Evolutionary conservation across 75 land plant genomes (phyloP).

Genomic region (Selaginella moellendorffii): DNA sequence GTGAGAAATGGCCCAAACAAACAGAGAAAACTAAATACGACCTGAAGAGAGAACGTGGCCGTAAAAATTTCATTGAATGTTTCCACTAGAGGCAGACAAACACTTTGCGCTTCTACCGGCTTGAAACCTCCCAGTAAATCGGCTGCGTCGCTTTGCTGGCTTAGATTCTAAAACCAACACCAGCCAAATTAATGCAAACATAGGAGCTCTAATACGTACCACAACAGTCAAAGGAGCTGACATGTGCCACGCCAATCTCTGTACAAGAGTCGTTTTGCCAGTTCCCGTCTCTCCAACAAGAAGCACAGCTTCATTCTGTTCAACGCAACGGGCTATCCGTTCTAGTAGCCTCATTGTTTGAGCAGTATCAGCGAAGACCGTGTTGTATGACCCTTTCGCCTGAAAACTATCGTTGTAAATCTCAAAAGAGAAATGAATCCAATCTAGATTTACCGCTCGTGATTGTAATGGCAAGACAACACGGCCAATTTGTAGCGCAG

Average conservation of each 20-base stretch:
- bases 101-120: slow-evolving; percentile 57
- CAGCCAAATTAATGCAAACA: too few relatives aligned
- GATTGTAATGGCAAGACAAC: slow-evolving; percentile 12
- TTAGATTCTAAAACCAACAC: slow-evolving; percentile 42
- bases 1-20: too few relatives aligned
- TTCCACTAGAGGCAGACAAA: slow-evolving; percentile 58
- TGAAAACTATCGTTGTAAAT: not conserved
- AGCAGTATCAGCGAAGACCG: slow-evolving; percentile 52
- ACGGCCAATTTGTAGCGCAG: slow-evolving; percentile 44
- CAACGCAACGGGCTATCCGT: slow-evolving; percentile 63
- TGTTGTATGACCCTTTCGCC: slow-evolving; percentile 7
- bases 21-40: not conserved
- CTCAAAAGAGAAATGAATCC: too few relatives aligned
- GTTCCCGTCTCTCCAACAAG: slow-evolving; percentile 99
- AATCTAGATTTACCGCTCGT: too few relatives aligned
- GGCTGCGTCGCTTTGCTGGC: slow-evolving; percentile 88
- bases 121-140: slow-evolving; percentile 93
- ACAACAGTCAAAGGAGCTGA: slow-evolving; percentile 62
- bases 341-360: slow-evolving; percentile 59
- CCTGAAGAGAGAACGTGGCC: slow-evolving; percentile 55
- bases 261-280: slow-evolving; percentile 95
- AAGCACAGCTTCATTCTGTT: slow-evolving; percentile 83
- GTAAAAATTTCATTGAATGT: slow-evolving; percentile 50
- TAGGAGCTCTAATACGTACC: slow-evolving; percentile 53
- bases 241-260: slow-evolving; percentile 56